Evolutionary conservation across 2,329 filamentous ascomycete species (phyloP), one percentile per base, ranked within the genome.

Genomic region (Hymenoscyphus infarciens): DNA sequence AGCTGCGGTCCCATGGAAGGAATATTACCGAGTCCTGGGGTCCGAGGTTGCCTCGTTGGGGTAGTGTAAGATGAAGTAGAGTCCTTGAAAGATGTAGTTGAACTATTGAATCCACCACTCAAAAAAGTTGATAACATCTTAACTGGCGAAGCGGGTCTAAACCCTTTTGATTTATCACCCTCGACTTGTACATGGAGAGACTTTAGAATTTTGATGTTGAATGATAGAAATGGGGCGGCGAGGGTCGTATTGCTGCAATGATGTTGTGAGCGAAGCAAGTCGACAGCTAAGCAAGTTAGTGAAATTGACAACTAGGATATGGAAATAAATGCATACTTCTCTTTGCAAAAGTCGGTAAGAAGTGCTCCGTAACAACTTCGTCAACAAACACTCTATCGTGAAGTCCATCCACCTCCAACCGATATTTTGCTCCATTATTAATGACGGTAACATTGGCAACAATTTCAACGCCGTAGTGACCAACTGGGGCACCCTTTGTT

Each of bases 41-140:
- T 70, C 58, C 60, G 74, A 68, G 59, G 74, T 22, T 67, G 60
- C 60, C 69, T 74, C 1, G 70, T 69, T 6, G 75, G 66, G 22
- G 63, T 15, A 77, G 77, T 19, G 77, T 76, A 45, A 77, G 77
- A 57, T 77, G 78, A 62, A 74, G 74, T 63, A 35, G 68, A 66
- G 16, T 66, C 60, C 42, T 80, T 82, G 10, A 77, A 74, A 1
- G 75, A 67, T 63, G 67, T 69, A 69, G 57, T 76, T 13, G 78
- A 75, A 39, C 75, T 77, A 65, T 79, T 81, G 38, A 81, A 75
- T 61, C 82, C 83, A 27, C 86, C 84, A 38, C 86, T 84, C 70
- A 96, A 86, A 60, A 97, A 85, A 71, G 84, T 96, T 0, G 93
- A 96, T 16, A 98, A 80, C 71, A 97, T 82, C 74, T 97, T 98